Base-by-base conservation (phyloP, 2,329 filamentous ascomycete species). In the Gremmenia infestans region DNA sequence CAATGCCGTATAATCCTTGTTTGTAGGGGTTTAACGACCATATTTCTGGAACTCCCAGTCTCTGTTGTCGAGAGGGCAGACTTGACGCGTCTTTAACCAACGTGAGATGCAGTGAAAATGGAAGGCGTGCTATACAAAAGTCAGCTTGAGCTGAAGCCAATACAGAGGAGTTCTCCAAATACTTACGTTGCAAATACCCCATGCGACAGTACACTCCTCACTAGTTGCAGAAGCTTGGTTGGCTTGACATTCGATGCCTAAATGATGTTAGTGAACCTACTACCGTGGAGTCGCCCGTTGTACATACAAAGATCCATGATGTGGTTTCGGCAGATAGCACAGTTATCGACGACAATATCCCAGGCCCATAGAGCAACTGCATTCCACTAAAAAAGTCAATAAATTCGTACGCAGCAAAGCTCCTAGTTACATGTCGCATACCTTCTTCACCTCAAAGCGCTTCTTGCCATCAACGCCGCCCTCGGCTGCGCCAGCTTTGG, bases 31-130 rank as follows among this genome's bases (percentile, higher is more conserved):
- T 72, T 73, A 86, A 65, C 83, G 82, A 63, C 94, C 94, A 72
- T 99, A 99, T 74, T 97, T 99, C 76, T 99, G 94, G 79, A 97
- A 99, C 72, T 99, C 94, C 94, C 94, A 99, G 74, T 99, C 94
- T 67, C 93, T 81, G 77, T 99, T 99, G 76, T 99, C 94, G 46
- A 99, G 79, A 15, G 94, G 94, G 71, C 94, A 99, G 50, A 99
- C 94, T 72, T 97, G 94, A 71, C 94, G 87, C n/a, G 94, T 96
- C 81, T 99, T 99, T 57, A 99, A 80, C 94, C 94, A 99, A 75
- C 94, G 85, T 12, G 94, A 97, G 71, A 99, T 99, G 79, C 94
- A 99, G 78, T 99, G 94, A 77, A 99, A 99, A 75, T 99, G 94
- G 81, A 99, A 99, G 32, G 94, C 94, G 71, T 99, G 94, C 94